Evolutionary conservation across 495 filamentous ascomycete genomes (phyloP).

Genomic region (Hypoxylon fuscum): DNA sequence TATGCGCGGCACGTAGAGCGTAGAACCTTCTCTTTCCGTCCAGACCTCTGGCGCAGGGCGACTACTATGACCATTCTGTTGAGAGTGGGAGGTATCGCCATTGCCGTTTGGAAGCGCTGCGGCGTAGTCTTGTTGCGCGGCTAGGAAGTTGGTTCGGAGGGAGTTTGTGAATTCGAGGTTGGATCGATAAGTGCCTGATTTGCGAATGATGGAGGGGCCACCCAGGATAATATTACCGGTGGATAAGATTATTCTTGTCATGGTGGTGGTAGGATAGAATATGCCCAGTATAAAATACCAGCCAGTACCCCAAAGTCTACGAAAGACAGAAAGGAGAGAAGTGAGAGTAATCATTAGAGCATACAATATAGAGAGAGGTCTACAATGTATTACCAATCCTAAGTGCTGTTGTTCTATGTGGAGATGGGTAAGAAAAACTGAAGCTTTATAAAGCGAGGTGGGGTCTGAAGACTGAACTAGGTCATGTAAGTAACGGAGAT

Average conservation of each 20-base stretch:
- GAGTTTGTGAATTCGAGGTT: conserved; percentile 89
- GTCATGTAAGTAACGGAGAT: conserved; percentile 8
- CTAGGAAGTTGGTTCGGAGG: conserved; percentile 80
- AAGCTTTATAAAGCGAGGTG: conserved; percentile 36
- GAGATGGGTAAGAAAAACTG: conserved; percentile 24
- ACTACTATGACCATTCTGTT: conserved; percentile 36
- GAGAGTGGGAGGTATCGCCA: conserved; percentile 17
- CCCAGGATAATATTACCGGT: conserved; percentile 90
- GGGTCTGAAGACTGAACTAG: conserved; percentile 15
- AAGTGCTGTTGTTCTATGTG: conserved; percentile 5
- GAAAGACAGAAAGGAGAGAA: conserved; percentile 12
- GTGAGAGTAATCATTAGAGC: not conserved
- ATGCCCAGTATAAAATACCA: conserved; percentile 10
- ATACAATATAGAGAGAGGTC: not conserved
- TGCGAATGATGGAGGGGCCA: conserved; percentile 81
- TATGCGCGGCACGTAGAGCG: conserved; percentile 79
- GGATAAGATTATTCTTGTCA: conserved; percentile 85
- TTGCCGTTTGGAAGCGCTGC: conserved; percentile 40
- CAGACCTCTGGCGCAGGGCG: conserved; percentile 59
- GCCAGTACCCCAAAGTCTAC: conserved; percentile 10
- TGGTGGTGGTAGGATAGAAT: conserved; percentile 40
- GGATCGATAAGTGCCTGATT: conserved; percentile 75
- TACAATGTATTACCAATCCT: conserved; percentile 33
- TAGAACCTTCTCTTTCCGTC: conserved; percentile 68
- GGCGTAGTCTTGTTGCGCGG: conserved; percentile 70